Evolutionary conservation across 805 yeast genomes (phyloP).

Genomic region (Wickerhamomyces rabaulensis): DNA sequence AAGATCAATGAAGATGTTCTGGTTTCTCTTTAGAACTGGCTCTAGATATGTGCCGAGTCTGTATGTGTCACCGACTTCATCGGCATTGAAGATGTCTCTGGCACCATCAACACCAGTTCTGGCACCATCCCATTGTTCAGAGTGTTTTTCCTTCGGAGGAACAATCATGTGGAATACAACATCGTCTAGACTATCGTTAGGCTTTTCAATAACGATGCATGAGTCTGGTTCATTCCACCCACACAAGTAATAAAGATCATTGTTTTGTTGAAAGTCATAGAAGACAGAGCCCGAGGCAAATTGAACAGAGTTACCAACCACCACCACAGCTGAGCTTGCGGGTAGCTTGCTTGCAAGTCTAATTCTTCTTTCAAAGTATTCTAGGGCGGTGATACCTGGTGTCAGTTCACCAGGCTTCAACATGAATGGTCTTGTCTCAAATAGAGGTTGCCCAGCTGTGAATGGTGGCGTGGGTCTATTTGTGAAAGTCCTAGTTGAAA

Average conservation of each 20-base stretch:
- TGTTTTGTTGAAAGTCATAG: conserved; percentile 88
- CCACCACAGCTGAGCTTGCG: conserved; percentile 59
- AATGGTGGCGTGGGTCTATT: conserved; percentile 23
- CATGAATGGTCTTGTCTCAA: conserved; percentile 77
- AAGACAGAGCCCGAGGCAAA: conserved; percentile 90
- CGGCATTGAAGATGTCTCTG: conserved; percentile 81
- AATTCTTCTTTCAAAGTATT: conserved; percentile 69
- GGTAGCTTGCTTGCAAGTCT: conserved; percentile 55
- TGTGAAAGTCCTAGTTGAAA: not conserved
- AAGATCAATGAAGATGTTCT: conserved; percentile 51
- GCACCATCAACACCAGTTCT: conserved; percentile 86
- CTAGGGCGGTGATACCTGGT: conserved; percentile 80
- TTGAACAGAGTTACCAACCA: conserved; percentile 68
- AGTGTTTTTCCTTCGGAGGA: conserved; percentile 70
- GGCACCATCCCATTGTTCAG: conserved; percentile 94
- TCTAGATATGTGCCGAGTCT: conserved; percentile 38
- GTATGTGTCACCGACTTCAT: conserved; percentile 52
- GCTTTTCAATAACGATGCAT: conserved; percentile 60
- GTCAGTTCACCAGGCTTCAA: conserved; percentile 76
- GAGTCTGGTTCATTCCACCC: conserved; percentile 94
- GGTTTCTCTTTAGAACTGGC: conserved; percentile 42
- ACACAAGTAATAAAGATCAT: conserved; percentile 77
- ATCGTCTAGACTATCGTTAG: conserved; percentile 45
- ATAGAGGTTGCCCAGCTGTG: conserved; percentile 78
- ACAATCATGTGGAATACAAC: conserved; percentile 73